Evolutionary conservation across 768 basidiomycete genomes (phyloP), one percentile per base, ranked within the genome.

Genomic region (Tricholoma bakamatsutake): DNA sequence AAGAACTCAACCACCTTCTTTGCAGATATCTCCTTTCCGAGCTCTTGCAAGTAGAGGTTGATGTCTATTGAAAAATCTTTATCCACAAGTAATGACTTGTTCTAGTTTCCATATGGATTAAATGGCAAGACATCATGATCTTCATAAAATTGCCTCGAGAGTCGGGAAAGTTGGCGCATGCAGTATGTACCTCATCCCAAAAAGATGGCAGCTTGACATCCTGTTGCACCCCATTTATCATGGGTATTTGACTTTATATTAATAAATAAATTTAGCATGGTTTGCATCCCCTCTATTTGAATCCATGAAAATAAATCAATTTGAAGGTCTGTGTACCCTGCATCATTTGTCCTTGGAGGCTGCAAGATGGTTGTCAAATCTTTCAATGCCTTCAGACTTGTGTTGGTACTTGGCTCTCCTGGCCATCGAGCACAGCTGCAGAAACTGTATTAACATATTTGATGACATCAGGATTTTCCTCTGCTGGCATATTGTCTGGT

Each of bases 41-140:
- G 27, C 9, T 54, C 54, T 51, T 63, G 63, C 0, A 69, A 57
- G 52, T 63, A 59, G 2, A 63, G 18, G 15, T 55, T 58, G 27
- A 73, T 58, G 15, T 70, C 66, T 2, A 57, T 27, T 15, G 34
- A 8, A 1, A 75, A 39, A 50, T 73, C 71, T 52, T 69, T 68
- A 45, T 73, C 61, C 4, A 63, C 66, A 1, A 73, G 58, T 30
- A 62, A 42, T 0, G 69, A 64, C 17, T 62, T 31, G 15, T 66
- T 68, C 66, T 64, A 71, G 10, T 56, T 40, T 2, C 69, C 65
- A 51, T 66, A 71, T 15, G 59, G 64, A 57, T 67, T 66, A 1
- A 59, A 40, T 2, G 67, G 71, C 9, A 71, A 53, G 15, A 64
- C 21, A 0, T 24, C 56, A 0, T 54, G 53, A 50, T 66, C 63